Evolutionary conservation across 2,329 filamentous ascomycete genomes (phyloP), one percentile per base, ranked within the genome.

Genomic region (Fusarium incarnatum): DNA sequence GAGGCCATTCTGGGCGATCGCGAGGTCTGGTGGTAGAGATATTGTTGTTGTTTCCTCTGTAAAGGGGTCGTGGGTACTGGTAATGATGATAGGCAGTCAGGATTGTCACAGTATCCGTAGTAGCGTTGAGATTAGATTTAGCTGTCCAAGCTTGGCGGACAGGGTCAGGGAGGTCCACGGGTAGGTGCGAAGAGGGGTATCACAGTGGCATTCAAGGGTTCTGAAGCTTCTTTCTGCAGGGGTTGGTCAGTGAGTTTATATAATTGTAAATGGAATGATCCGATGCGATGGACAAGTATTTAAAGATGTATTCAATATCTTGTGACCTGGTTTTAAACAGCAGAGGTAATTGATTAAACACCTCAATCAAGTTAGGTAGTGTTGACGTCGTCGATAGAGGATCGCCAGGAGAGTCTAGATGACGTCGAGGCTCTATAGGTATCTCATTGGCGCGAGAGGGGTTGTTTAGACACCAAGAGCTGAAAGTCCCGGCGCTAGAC

Each of bases 1-100:
- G 80, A 81, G 23, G 76, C 59, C 77, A 79, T 77, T 48, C 28
- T 72, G 53, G 46, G 40, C 48, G 46, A 40, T 67, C 16, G 40
- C 13, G 27, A 45, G 40, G 18, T 46, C 41, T 46, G 23, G 10
- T 57, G 34, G 10, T 53, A 49, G n/a, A 37, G 34, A 11, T 37
- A 37, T 37, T 37, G 34, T n/a, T 54, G 41, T 23, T 50, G 45
- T 41, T 54, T 40, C 7, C 44, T 28, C 20, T 37, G 47, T 52
- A 60, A 52, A 42, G 55, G 46, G 46, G 56, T 37, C 46, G 28
- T 15, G 48, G 50, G 37, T 28, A 34, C 54, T 28, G 27, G n/a
- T 18, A 22, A 48, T 56, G 28, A 49, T 49, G 54, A 56, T 56
- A 40, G 15, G 22, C 42, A 44, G n/a, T 56, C 27, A 62, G 59